These are phyloP conservation scores for Perilla frutescens DNA, from an alignment of 257 asterid genomes.

Conservation along the genomic window DNA sequence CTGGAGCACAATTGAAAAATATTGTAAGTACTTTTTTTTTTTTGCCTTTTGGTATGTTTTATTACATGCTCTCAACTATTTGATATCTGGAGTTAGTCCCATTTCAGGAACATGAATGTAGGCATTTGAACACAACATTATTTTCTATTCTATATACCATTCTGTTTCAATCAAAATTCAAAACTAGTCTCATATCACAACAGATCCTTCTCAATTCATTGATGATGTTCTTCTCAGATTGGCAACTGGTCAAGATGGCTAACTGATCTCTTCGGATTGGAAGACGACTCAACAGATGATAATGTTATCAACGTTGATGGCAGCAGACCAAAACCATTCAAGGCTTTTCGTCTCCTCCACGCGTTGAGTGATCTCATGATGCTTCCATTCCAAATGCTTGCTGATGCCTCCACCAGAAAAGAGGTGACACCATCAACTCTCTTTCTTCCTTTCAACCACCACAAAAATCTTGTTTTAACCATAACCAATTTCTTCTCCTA, in stretches of 20 bases:
- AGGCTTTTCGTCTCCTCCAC: slow-evolving; percentile 77
- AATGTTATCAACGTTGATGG: slow-evolving; percentile 33
- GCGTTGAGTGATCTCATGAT: slow-evolving; percentile 90
- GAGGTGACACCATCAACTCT: slow-evolving; percentile 48
- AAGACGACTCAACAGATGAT: slow-evolving; percentile 55
- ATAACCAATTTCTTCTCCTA: not conserved
- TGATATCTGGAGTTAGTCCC: not conserved
- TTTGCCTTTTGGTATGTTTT: not conserved
- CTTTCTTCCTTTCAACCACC: not conserved
- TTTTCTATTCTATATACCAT: too few species aligned
- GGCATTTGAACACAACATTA: not conserved
- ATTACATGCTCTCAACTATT: not conserved
- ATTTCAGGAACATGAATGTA: not conserved
- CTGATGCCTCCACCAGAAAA: slow-evolving; percentile 72
- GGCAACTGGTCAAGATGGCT: slow-evolving; percentile 97
- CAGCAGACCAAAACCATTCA: slow-evolving; percentile 51
- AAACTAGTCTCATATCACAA: too few species aligned
- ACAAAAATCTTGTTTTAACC: not conserved
- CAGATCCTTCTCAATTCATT: too few species aligned
- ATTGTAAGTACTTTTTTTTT: slow-evolving; percentile 59
- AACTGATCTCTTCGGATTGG: slow-evolving; percentile 73
- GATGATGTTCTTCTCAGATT: slow-evolving; percentile 43
- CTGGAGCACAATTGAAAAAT: slow-evolving; percentile 90
- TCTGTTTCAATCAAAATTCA: too few species aligned
- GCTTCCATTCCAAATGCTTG: slow-evolving; percentile 89